Percentiles rank a stretch among this genome's conserved stretches.
phyloP scores from a whole-genome alignment of 2,329 filamentous ascomycete genomes.

The Teratosphaeria epicoccoides region DNA sequence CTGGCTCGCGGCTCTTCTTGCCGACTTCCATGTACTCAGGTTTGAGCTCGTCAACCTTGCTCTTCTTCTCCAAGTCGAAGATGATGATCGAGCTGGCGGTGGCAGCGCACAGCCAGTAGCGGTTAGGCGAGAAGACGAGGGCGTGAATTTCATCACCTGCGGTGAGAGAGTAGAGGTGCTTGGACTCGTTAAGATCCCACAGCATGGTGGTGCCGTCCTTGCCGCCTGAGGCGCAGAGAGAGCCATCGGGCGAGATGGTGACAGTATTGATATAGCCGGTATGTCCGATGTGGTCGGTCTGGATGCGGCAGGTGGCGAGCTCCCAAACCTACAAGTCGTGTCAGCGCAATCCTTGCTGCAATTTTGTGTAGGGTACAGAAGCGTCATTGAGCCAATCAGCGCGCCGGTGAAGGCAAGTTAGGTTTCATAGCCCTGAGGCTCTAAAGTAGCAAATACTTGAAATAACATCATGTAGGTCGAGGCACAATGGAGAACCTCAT shows the following conservation, averaged over 20 bases:
- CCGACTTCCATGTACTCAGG: slow-evolving; percentile 90
- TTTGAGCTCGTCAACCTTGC: slow-evolving; percentile 99
- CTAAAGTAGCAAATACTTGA: slow-evolving; percentile 99
- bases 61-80: slow-evolving; percentile 99
- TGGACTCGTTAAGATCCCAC: slow-evolving; percentile 99
- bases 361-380: not conserved
- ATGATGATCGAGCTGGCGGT: slow-evolving; percentile 98
- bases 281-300: slow-evolving; percentile 99
- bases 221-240: slow-evolving; percentile 95
- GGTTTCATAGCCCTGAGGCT: slow-evolving; percentile 96
- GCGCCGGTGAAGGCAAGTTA: slow-evolving; percentile 66
- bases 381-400: slow-evolving; percentile 51
- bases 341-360: not conserved
- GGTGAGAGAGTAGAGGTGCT: slow-evolving; percentile 99
- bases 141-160: slow-evolving; percentile 99
- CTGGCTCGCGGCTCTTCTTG: slow-evolving; percentile 98
- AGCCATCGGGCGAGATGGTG: slow-evolving; percentile 98
- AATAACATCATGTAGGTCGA: slow-evolving; percentile 69
- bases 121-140: slow-evolving; percentile 99
- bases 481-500: slow-evolving; percentile 8
- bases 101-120: slow-evolving; percentile 99
- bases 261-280: slow-evolving; percentile 99
- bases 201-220: slow-evolving; percentile 99
- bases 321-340: slow-evolving; percentile 72
- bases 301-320: slow-evolving; percentile 96